Base-by-base conservation (phyloP, 1,139 yeast species). In the Keqinozyma sinolaborantium region DNA sequence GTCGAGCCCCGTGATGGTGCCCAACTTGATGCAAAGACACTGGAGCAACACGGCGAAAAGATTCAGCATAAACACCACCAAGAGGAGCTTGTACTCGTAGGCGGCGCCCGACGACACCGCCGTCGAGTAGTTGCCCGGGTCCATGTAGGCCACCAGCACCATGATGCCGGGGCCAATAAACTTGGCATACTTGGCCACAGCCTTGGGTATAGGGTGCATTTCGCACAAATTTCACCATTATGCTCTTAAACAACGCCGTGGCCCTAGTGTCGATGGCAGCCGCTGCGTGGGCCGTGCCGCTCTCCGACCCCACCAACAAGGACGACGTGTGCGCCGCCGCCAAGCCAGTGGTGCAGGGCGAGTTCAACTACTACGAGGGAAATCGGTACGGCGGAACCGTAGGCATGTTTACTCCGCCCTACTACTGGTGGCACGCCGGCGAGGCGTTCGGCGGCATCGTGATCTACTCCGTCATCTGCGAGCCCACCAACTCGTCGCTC, bases 81-180 rank as follows among this genome's bases (percentile, higher is more conserved):
- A 79, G 38, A 83, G 56, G 25, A 82, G 64, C 45, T 76, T 74
- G 52, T 82, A 83, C 35, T 77, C 72, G 48, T 79, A 83, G 45
- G 77, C 75, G 21, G 90, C 83, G 6, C 92, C 92, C 1, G 88
- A 81, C 12, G 84, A 79, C 2, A 83, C 90, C 1, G 90, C 84
- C 0, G 90, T 82, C 30, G 85, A 78, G 51, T 82, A 83, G 51
- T 83, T 83, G 2, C 94, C 94, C 0, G 92, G 92, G 50, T 83
- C 92, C 75, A 83, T 79, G 50, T 83, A 83, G 2, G 88, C 81
- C 24, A 84, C 88, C 11, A 85, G 73, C 3, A 83, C 84, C 70
- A 83, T 72, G 20, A 83, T 60, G 0, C 94, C 94, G 0, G 94
- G 94, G 0, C 94, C 92, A n/a, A 83, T 63, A 47, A 83, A 83